Base-by-base conservation (phyloP, 2,329 filamentous ascomycete species). In the Fusarium sp. region DNA sequence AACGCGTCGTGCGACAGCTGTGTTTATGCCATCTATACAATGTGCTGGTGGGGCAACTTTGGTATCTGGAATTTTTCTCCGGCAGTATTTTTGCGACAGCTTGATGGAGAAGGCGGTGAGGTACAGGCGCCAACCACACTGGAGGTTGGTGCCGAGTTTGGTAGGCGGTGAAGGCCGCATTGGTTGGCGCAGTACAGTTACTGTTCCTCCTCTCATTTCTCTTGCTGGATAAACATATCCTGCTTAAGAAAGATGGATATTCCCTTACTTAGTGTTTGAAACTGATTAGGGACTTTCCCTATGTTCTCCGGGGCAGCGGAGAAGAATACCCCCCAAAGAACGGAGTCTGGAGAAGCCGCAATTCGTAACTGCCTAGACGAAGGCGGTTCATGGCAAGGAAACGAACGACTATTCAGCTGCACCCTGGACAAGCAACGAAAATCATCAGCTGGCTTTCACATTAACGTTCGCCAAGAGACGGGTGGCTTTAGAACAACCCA, bases 1-100 rank as follows among this genome's bases (percentile, higher is more conserved):
- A 38, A 50, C 45, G 47, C 56, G 25, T 59, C 60, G 56, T 60
- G 47, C 65, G 60, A 66, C 64, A 71, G 62, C 66, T 63, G 35
- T 71, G 65, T 73, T 74, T 69, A 64, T 70, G 70, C 54, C 45
- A 36, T 52, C 60, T 74, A 25, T 56, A 61, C 36, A 36, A 31
- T 50, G 54, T 59, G 45, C 56, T 71, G 38, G 77, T 36, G 71
- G 77, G 77, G 74, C 70, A 60, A 54, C 66, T 72, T 66, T 71
- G 69, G 66, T 70, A 78, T 65, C 45, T 70, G 61, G 47, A 67
- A 63, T 79, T 79, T 79, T 79, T 61, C 62, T 63, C 74, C 76
- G 76, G 76, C 77, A 79, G 68, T 74, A 77, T 59, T 63, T 45
- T 9, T 33, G 11, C 27, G 6, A 1, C 5, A 2, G 25, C 33